Percentiles rank a stretch among this genome's conserved stretches.
Evolutionary conservation across 2,329 filamentous ascomycete genomes (phyloP).

Genomic region (Claviceps purpurea): DNA sequence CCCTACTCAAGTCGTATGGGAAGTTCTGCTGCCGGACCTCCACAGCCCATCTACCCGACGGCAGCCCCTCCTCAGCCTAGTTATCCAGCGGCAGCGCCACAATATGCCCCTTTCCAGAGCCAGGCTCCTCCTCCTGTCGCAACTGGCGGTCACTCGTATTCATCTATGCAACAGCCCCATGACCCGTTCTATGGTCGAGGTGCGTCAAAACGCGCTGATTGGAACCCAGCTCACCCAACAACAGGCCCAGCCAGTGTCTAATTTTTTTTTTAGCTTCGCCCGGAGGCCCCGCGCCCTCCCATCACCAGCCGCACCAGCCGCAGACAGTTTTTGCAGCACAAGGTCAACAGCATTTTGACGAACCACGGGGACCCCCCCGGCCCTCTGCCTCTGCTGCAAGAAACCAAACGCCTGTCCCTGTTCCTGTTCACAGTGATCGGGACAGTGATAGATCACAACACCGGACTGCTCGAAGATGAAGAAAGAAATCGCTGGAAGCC

Average conservation of each 20-base stretch:
- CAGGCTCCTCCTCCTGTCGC: conserved; percentile 20
- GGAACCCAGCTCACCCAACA: conserved; percentile 6
- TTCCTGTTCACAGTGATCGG: conserved; percentile 23
- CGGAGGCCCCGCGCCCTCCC: conserved; percentile 28
- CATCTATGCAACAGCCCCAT: conserved; percentile 24
- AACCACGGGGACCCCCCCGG: conserved; percentile 24
- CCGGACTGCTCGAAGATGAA: conserved; percentile 24
- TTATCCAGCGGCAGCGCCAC: conserved; percentile 18
- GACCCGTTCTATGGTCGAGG: conserved; percentile 47
- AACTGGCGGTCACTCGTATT: conserved; percentile 17
- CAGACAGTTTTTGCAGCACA: conserved; percentile 27
- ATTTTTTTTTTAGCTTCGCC: conserved; percentile 38
- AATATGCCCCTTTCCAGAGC: conserved; percentile 20
- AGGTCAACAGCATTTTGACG: conserved; percentile 40
- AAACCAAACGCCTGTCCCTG: conserved; percentile 20
- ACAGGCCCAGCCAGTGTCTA: conserved; percentile 19
- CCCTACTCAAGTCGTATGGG: conserved; percentile 19
- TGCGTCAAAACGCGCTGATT: conserved; percentile 30
- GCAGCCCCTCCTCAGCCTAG: conserved; percentile 17
- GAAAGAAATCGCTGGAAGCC: neutral
- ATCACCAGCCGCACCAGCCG: conserved; percentile 13
- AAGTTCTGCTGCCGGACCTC: conserved; percentile 16
- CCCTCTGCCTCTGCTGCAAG: conserved; percentile 23
- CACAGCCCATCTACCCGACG: conserved; percentile 21
- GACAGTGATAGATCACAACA: conserved; percentile 29